Evolutionary conservation across 2,329 filamentous ascomycete species (phyloP), one percentile per base, ranked within the genome.

Genomic region (Chaetomium strumarium): DNA sequence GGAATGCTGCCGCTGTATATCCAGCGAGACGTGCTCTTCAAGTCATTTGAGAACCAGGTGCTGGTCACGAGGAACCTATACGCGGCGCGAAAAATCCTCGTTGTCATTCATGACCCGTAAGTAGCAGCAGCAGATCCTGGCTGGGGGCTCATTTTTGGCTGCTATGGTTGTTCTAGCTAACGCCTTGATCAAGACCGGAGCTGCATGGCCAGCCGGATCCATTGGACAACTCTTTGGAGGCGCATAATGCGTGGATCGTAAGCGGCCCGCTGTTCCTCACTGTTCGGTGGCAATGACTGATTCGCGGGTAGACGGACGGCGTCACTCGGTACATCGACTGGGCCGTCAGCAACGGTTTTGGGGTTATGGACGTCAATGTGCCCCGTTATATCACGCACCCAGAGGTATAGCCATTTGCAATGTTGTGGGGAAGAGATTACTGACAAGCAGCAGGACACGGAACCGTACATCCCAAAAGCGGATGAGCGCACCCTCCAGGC

Each of bases 101-200:
- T 99, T 11, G 86, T 97, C 44, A 85, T 99, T 51, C 93, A 99
- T 67, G 92, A 96, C 64, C 89, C 92, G 77, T 90, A 70, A 76
- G 85, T 76, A 36, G 11, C 10, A 14, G 33, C n/a, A n/a, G n/a
- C n/a, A 34, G 7, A 16, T 6, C 13, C 7, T 19, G 6, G n/a
- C 13, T 24, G 7, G 24, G 7, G 24, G 24, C 24, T 24, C 17
- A 20, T 24, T 30, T 29, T 2, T 46, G 5, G 10, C 12, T 33
- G 33, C 20, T 36, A n/a, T 37, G 40, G 20, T 24, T 42, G 16
- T 14, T 47, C 17, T 33, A 17, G 39, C 50, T 55, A n/a, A 53
- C 49, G 5, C 9, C 9, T 2, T 17, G 24, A 29, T 34, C 20
- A 55, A 86, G 85, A n/a, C 86, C 87, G 5, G 83, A 88, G 60